A percentile compares a stretch with the other conserved stretches of the same genome.
These are phyloP conservation scores for Pythium dissotocum DNA, from an alignment of 352 stramenopile genomes.

Conservation along the genomic window DNA sequence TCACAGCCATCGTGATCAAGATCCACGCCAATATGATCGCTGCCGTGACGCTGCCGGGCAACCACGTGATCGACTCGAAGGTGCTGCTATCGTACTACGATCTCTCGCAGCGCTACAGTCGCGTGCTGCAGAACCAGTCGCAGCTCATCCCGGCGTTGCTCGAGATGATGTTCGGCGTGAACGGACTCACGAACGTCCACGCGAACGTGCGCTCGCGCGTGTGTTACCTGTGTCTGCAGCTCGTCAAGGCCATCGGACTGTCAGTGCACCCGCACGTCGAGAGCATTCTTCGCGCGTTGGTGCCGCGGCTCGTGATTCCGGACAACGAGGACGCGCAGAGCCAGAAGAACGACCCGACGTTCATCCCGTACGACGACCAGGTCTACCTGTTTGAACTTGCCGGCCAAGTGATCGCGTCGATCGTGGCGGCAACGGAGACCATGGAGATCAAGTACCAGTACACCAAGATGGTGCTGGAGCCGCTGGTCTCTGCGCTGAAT, in stretches of 20 bases:
- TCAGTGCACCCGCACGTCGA: slow-evolving; percentile 75
- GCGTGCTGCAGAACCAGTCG: slow-evolving; percentile 66
- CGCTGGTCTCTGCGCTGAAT: slow-evolving; percentile 67
- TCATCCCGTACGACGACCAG: slow-evolving; percentile 73
- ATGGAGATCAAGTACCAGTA: slow-evolving; percentile 79
- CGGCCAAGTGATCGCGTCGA: slow-evolving; percentile 77
- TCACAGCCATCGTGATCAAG: slow-evolving; percentile 67
- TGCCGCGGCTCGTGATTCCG: slow-evolving; percentile 61
- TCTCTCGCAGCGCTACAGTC: slow-evolving; percentile 71
- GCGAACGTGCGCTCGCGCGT: slow-evolving; percentile 73
- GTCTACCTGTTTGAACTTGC: slow-evolving; percentile 87
- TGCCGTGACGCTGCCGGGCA: slow-evolving; percentile 28
- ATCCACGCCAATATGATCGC: slow-evolving; percentile 67
- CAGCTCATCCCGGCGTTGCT: slow-evolving; percentile 67
- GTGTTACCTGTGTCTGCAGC: slow-evolving; percentile 81
- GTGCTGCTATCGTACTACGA: slow-evolving; percentile 86
- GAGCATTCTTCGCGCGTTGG: slow-evolving; percentile 65
- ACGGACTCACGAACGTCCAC: slow-evolving; percentile 65
- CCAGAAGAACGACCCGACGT: slow-evolving; percentile 45
- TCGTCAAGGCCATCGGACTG: slow-evolving; percentile 74
- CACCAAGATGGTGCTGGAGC: slow-evolving; percentile 69
- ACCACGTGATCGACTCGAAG: slow-evolving; percentile 38
- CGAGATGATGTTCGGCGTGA: slow-evolving; percentile 80
- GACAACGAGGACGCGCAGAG: slow-evolving; percentile 40
- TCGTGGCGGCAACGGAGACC: slow-evolving; percentile 36